Conservation (phyloP, 176 grass and related monocot species). For the Oropetium thomaeum region DNA sequence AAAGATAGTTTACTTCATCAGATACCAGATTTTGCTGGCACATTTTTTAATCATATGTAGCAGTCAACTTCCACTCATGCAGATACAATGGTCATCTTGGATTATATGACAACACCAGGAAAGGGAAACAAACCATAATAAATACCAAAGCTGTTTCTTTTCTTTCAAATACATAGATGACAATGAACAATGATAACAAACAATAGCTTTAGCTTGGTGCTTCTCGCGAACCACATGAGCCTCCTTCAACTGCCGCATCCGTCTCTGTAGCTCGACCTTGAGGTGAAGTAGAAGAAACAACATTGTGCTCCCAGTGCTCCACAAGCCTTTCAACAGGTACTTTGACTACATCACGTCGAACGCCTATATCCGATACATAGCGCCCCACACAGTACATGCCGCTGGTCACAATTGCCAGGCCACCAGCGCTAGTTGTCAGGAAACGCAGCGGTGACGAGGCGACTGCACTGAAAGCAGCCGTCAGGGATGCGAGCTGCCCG, state of each 20-base stretch:
- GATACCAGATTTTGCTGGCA: no score
- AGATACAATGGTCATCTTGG: no score
- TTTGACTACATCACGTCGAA: slow-evolving; percentile 61
- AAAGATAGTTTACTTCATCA: no score
- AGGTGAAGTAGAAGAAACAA: neutral
- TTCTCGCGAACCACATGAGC: no score
- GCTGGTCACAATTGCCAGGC: slow-evolving; percentile 46
- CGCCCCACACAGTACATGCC: slow-evolving; percentile 56
- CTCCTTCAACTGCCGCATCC: no score
- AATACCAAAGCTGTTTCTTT: neutral
- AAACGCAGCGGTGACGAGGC: slow-evolving; percentile 63
- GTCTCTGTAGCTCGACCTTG: no score
- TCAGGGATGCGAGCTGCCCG: slow-evolving; percentile 69
- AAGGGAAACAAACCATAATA: no score
- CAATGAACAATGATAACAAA: neutral
- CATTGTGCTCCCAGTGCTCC: slow-evolving; percentile 20
- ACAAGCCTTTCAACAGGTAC: slow-evolving; percentile 54
- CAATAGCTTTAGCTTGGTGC: no score
- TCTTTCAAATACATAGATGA: no score
- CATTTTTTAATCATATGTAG: no score
- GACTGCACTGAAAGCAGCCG: slow-evolving; percentile 41
- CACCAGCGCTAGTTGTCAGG: slow-evolving; percentile 43
- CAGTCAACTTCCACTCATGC: no score
- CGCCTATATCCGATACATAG: slow-evolving; percentile 54
- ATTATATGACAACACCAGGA: no score